Percentiles rank a stretch among this genome's conserved stretches.
phyloP scores from a whole-genome alignment of 2,329 filamentous ascomycete genomes.

The Aspergillus piperis region DNA sequence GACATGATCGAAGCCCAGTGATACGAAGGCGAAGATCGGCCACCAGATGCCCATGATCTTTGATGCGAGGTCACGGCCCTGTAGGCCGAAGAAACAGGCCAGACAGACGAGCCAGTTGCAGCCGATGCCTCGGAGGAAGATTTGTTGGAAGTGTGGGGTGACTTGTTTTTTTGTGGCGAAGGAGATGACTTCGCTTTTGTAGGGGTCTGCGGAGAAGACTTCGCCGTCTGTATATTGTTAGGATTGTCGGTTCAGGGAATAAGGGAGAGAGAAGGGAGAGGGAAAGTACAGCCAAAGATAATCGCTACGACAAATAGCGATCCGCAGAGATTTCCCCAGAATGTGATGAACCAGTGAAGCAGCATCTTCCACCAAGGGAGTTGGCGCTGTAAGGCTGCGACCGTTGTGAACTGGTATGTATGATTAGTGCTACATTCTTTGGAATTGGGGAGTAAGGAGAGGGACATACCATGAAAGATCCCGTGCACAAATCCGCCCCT shows the following conservation, averaged over 20 bases:
- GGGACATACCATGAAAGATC: conserved; percentile 45
- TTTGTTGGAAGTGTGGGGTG: conserved; percentile 52
- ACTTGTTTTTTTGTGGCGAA: conserved; percentile 55
- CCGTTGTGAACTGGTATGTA: conserved; percentile 43
- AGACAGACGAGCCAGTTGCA: conserved; percentile 62
- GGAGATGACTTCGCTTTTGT: conserved; percentile 46
- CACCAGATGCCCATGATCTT: conserved; percentile 61
- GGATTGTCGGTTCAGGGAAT: not conserved
- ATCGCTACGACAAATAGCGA: conserved; percentile 52
- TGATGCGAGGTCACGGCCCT: conserved; percentile 53
- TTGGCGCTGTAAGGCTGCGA: conserved; percentile 48
- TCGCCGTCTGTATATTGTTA: conserved; percentile 43
- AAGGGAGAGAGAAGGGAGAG: not conserved
- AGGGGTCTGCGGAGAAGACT: conserved; percentile 49
- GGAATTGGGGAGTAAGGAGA: not conserved
- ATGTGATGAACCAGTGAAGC: conserved; percentile 50
- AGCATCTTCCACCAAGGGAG: conserved; percentile 41
- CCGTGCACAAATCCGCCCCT: conserved; percentile 53
- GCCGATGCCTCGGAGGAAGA: conserved; percentile 58
- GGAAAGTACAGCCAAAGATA: conserved; percentile 49
- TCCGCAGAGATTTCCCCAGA: conserved; percentile 53
- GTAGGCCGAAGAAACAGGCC: conserved; percentile 48
- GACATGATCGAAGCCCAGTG: conserved; percentile 57
- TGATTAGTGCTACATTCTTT: not conserved
- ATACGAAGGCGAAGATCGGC: conserved; percentile 58